phyloP scores from a whole-genome alignment of 345 rosid species.

The Arabidopsis thaliana region DNA sequence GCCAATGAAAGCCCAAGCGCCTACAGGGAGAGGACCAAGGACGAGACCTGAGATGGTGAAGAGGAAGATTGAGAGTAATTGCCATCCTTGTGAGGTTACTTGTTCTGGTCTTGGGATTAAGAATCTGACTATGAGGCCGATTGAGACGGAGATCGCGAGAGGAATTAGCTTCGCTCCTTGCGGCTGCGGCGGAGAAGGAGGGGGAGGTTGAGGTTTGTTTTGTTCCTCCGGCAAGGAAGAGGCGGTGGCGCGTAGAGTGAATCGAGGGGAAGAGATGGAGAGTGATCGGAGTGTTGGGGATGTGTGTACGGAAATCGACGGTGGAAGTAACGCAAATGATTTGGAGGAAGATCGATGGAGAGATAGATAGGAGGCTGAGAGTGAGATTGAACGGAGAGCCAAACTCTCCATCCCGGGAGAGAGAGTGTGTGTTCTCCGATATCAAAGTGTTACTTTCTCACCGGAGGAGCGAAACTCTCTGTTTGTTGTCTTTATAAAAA shows the following conservation, averaged over 20 bases:
- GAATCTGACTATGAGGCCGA: slow-evolving; percentile 67
- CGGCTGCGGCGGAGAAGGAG: slow-evolving; percentile 5
- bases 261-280: slow-evolving; percentile 46
- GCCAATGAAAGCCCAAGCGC: slow-evolving; percentile 95
- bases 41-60: slow-evolving; percentile 90
- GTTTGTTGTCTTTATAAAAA: no score
- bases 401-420: slow-evolving; percentile 65
- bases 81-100: slow-evolving; percentile 83
- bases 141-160: slow-evolving; percentile 58
- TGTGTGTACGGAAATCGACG: slow-evolving; percentile 25
- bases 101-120: slow-evolving; percentile 64
- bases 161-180: slow-evolving; percentile 79
- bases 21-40: slow-evolving; percentile 84
- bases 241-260: slow-evolving; percentile 48
- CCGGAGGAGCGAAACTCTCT: background rate
- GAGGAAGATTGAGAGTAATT: slow-evolving; percentile 73
- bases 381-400: slow-evolving; percentile 54
- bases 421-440: background rate
- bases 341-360: slow-evolving; percentile 48
- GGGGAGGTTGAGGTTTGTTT: slow-evolving; percentile 10
- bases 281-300: slow-evolving; percentile 42
- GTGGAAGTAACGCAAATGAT: slow-evolving; percentile 2
- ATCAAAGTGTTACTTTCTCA: background rate
- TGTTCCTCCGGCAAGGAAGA: slow-evolving; percentile 39
- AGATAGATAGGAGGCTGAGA: slow-evolving; percentile 46